Percentiles rank a stretch among this genome's conserved stretches.
Evolutionary conservation across 768 basidiomycete genomes (phyloP).

Genomic region (Clavaria fumosa): DNA sequence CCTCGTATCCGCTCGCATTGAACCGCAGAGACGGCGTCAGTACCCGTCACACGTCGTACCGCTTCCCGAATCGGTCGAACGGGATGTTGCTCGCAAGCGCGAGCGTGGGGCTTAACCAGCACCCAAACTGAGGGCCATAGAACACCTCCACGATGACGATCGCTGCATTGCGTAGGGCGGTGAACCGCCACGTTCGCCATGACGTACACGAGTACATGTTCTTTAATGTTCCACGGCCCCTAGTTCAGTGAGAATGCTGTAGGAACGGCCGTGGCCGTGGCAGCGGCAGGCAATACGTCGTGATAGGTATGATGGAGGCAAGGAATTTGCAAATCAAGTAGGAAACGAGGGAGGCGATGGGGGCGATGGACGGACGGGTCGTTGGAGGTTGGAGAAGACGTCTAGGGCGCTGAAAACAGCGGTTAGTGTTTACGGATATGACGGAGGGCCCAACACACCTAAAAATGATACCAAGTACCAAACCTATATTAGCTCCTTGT

Average conservation of each 20-base stretch:
- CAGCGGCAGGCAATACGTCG: constrained; percentile 44
- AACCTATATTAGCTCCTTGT: constrained; percentile 91
- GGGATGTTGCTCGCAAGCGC: constrained; percentile 72
- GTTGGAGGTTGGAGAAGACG: constrained; percentile 89
- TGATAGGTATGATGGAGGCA: constrained; percentile 72
- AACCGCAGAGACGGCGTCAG: constrained; percentile 49
- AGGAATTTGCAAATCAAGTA: constrained; percentile 86
- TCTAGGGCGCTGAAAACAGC: constrained; percentile 46
- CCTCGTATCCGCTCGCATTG: constrained; percentile 58
- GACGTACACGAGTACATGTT: constrained; percentile 71
- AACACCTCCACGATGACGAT: constrained; percentile 69
- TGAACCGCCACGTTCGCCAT: constrained; percentile 58
- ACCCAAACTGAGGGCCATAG: constrained; percentile 50
- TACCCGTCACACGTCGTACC: constrained; percentile 66
- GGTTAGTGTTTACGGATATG: background rate
- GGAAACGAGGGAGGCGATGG: constrained; percentile 71
- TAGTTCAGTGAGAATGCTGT: constrained; percentile 54
- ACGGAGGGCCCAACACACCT: constrained; percentile 27
- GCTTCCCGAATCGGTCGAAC: constrained; percentile 70
- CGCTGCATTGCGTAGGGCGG: constrained; percentile 75
- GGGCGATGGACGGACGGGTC: constrained; percentile 70
- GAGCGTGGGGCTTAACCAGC: constrained; percentile 71
- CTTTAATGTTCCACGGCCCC: constrained; percentile 84
- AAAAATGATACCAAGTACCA: constrained; percentile 83
- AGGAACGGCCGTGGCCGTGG: constrained; percentile 34